Conservation (phyloP, 192 early-diverging fungal species). For the Dissophora ornata region DNA sequence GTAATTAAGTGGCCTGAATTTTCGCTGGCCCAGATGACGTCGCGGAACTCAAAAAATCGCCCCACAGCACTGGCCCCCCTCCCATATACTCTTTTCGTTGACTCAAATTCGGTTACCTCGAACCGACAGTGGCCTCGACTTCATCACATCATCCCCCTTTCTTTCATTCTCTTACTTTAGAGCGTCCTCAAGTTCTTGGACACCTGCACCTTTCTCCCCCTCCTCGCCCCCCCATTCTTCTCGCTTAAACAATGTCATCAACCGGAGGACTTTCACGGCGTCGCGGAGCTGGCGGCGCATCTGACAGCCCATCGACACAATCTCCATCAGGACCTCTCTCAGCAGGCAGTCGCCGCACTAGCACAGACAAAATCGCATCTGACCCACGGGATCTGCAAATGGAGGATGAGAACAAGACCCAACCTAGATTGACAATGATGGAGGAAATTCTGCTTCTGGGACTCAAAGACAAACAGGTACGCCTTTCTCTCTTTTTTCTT, state of each 20-base stretch:
- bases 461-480: constrained; percentile 91
- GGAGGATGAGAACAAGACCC: constrained; percentile 65
- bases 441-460: constrained; percentile 95
- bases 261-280: constrained; percentile 55
- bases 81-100: no score
- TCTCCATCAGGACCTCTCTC: constrained; percentile 31
- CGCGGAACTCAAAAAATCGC: no score
- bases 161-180: no score
- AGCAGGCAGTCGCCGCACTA: constrained; percentile 23
- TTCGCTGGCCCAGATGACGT: no score
- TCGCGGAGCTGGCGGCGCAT: constrained; percentile 43
- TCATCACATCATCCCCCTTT: no score
- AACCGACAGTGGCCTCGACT: no score
- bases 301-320: constrained; percentile 43
- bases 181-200: no score
- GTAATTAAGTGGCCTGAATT: no score
- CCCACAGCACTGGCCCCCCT: no score
- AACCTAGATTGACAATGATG: constrained; percentile 88
- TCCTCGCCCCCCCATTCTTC: background rate
- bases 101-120: no score
- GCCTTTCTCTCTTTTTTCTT: background rate
- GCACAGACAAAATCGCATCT: constrained; percentile 60
- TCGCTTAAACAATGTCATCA: constrained; percentile 34
- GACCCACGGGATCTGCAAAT: constrained; percentile 67
- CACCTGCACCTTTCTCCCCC: no score